These are phyloP conservation scores for Umbelopsis vinacea DNA, from an alignment of 192 early-diverging fungal species.

Conservation along the genomic window DNA sequence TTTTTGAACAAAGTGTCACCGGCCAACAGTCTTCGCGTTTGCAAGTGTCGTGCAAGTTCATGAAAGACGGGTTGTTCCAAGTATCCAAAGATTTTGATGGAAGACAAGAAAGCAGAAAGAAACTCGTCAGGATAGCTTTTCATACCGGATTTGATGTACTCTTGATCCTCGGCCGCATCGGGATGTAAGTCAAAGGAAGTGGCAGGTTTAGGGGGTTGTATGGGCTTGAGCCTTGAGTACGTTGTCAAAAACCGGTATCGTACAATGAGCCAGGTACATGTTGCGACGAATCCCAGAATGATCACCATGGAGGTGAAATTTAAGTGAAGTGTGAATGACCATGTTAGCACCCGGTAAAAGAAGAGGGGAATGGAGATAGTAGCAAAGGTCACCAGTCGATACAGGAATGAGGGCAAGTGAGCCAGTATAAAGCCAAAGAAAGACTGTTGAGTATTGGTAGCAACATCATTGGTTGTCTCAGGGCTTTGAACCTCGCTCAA, in stretches of 20 bases:
- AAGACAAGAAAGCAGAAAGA: constrained; percentile 78
- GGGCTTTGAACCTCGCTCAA: neutral
- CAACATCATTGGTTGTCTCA: neutral
- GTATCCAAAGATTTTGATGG: constrained; percentile 96
- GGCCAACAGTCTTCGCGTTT: constrained; percentile 72
- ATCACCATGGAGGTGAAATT: constrained; percentile 63
- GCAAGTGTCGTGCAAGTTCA: constrained; percentile 90
- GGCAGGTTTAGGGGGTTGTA: constrained; percentile 46
- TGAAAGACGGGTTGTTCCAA: constrained; percentile 96
- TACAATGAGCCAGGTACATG: constrained; percentile 58
- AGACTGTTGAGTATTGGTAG: neutral
- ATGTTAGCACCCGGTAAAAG: constrained; percentile 58
- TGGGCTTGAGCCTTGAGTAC: constrained; percentile 73
- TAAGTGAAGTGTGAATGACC: constrained; percentile 65
- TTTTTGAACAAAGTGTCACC: constrained; percentile 75
- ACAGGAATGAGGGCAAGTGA: constrained; percentile 36
- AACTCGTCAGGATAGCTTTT: constrained; percentile 74
- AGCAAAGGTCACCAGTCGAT: constrained; percentile 47
- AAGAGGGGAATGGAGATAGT: constrained; percentile 58
- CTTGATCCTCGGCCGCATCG: constrained; percentile 62
- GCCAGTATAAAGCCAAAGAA: constrained; percentile 1
- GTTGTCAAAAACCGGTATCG: constrained; percentile 73
- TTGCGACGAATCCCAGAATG: constrained; percentile 30
- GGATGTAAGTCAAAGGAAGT: constrained; percentile 78
- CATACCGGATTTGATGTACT: constrained; percentile 38